Conservation (phyloP, 805 yeast genomes). For the Nadsonia fulvescens region DNA sequence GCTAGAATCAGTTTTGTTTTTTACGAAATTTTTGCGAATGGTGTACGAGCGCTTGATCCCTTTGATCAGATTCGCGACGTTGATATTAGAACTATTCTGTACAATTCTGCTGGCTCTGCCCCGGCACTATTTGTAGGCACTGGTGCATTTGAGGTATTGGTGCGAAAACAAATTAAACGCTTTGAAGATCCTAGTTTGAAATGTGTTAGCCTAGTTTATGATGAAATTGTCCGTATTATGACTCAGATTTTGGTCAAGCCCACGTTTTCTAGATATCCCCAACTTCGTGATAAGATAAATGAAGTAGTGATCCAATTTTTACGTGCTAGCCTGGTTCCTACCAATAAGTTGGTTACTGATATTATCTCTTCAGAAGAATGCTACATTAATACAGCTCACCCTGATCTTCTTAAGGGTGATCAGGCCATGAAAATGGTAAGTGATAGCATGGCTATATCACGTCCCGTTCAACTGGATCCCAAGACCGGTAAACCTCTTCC, state of each 20-base stretch:
- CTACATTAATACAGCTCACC: constrained; percentile 94
- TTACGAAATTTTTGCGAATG: constrained; percentile 91
- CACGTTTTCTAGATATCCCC: constrained; percentile 77
- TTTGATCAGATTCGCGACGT: constrained; percentile 89
- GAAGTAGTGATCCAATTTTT: constrained; percentile 64
- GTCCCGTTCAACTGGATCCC: constrained; percentile 71
- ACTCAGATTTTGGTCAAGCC: constrained; percentile 71
- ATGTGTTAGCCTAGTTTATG: constrained; percentile 82
- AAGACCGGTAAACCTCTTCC: constrained; percentile 76
- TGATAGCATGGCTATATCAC: constrained; percentile 59
- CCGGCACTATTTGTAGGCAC: constrained; percentile 95
- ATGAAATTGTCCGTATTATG: constrained; percentile 82
- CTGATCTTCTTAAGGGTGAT: constrained; percentile 84
- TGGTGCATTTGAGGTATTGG: constrained; percentile 88
- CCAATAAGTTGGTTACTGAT: constrained; percentile 71
- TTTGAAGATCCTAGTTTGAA: constrained; percentile 86
- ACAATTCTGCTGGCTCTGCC: constrained; percentile 89
- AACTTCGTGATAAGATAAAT: constrained; percentile 74
- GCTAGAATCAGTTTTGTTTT: constrained; percentile 95
- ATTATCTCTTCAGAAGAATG: constrained; percentile 74
- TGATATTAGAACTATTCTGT: constrained; percentile 92
- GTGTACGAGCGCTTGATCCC: constrained; percentile 82
- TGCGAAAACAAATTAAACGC: constrained; percentile 78
- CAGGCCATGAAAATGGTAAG: constrained; percentile 88
- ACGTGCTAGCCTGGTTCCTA: constrained; percentile 66